Conservation (phyloP, 2,329 filamentous ascomycete genomes). For the Talaromyces amestolkiae region DNA sequence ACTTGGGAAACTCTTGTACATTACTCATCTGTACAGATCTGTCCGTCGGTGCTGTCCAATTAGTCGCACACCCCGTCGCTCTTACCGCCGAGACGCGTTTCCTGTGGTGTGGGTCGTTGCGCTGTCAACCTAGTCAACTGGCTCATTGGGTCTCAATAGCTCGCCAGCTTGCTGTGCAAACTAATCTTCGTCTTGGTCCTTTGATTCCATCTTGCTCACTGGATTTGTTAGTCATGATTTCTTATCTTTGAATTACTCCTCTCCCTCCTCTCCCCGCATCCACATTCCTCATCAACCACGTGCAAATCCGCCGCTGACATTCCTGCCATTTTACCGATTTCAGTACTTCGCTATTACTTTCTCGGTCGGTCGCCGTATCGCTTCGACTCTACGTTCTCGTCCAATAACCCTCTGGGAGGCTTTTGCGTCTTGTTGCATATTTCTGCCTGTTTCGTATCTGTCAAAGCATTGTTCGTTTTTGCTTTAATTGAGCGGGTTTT, state of each 20-base stretch:
- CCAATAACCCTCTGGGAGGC: constrained; percentile 17
- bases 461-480: background rate
- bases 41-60: constrained; percentile 1
- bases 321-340: constrained; percentile 10
- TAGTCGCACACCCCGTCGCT: background rate
- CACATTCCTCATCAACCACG: constrained; percentile 20
- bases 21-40: background rate
- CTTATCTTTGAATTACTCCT: constrained; percentile 8
- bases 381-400: constrained; percentile 10
- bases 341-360: constrained; percentile 5
- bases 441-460: constrained; percentile 2
- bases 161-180: constrained; percentile 15
- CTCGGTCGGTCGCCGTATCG: background rate
- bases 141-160: constrained; percentile 10
- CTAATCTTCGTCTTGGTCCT: constrained; percentile 2
- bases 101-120: constrained; percentile 17
- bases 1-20: background rate
- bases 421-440: constrained; percentile 5
- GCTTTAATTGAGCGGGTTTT: constrained; percentile 2
- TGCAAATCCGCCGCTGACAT: constrained; percentile 19
- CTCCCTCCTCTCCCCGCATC: constrained; percentile 14
- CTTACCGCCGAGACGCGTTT: constrained; percentile 14
- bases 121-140: constrained; percentile 13
- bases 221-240: constrained; percentile 9
- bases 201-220: constrained; percentile 7